These are phyloP conservation scores for Phytophthora meadii DNA, from an alignment of 352 stramenopile genomes.

Conservation along the genomic window DNA sequence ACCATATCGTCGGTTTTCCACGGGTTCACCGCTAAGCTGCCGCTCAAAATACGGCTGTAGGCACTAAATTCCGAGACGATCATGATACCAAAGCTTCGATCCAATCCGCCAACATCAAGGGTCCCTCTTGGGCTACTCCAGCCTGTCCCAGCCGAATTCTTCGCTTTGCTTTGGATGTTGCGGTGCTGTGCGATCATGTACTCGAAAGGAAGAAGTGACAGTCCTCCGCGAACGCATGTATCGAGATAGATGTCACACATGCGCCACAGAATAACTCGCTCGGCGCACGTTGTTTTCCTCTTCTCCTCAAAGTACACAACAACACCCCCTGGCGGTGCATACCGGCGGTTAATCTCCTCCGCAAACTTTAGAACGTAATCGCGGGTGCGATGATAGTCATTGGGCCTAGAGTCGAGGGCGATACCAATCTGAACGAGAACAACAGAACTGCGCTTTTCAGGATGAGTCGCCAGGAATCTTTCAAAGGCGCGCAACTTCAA, in stretches of 20 bases:
- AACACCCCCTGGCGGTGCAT: constrained; percentile 52
- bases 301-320: constrained; percentile 84
- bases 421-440: constrained; percentile 84
- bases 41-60: constrained; percentile 96
- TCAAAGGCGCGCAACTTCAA: constrained; percentile 98
- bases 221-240: constrained; percentile 66
- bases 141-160: constrained; percentile 12
- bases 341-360: constrained; percentile 92
- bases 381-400: constrained; percentile 94
- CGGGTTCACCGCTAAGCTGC: constrained; percentile 97
- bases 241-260: constrained; percentile 78
- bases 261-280: constrained; percentile 74
- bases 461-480: constrained; percentile 92
- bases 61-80: constrained; percentile 97
- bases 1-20: constrained; percentile 95
- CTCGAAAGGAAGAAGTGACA: constrained; percentile 82
- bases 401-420: constrained; percentile 73
- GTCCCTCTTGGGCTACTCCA: constrained; percentile 36
- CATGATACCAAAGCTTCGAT: constrained; percentile 80
- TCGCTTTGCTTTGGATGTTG: constrained; percentile 50
- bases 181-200: constrained; percentile 75
- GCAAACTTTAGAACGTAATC: constrained; percentile 93
- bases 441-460: constrained; percentile 69
- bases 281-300: constrained; percentile 64
- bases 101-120: constrained; percentile 28